Evolutionary conservation across 2,329 filamentous ascomycete species (phyloP).

Genomic region (Thielaviopsis populi): DNA sequence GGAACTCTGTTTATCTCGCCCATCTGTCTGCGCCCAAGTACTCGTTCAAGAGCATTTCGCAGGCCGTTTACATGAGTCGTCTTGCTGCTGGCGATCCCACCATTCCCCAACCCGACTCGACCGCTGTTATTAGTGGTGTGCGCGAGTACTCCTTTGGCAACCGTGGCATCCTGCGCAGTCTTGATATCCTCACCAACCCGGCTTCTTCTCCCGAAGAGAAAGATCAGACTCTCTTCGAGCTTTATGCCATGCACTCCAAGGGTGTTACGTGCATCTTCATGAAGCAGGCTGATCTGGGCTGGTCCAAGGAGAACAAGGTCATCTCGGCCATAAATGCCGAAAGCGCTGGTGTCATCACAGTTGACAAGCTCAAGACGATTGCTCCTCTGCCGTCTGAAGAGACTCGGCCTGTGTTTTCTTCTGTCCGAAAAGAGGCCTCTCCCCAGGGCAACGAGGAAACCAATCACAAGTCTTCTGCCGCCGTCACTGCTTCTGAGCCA

Average conservation of each 20-base stretch:
- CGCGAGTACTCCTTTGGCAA: constrained; percentile 86
- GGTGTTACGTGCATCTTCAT: constrained; percentile 83
- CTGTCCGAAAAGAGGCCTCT: constrained; percentile 26
- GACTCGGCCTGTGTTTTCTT: constrained; percentile 26
- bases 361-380: constrained; percentile 50
- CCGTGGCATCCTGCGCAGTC: constrained; percentile 72
- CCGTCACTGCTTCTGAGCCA: constrained; percentile 20
- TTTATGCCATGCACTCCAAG: constrained; percentile 95
- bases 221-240: constrained; percentile 70
- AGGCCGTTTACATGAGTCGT: constrained; percentile 74
- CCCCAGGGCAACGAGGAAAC: constrained; percentile 18
- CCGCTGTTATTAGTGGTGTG: constrained; percentile 92
- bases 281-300: constrained; percentile 79
- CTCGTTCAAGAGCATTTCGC: constrained; percentile 64
- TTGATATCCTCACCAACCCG: constrained; percentile 70
- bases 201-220: constrained; percentile 45
- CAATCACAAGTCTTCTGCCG: background rate
- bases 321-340: constrained; percentile 63
- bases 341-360: constrained; percentile 55
- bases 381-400: constrained; percentile 32
- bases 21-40: constrained; percentile 92
- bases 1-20: constrained; percentile 95
- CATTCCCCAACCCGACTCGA: constrained; percentile 77
- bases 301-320: constrained; percentile 81
- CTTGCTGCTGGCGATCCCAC: constrained; percentile 56